Conservation (phyloP, 2,329 filamentous ascomycete species). For the Monosporascus sp. region DNA sequence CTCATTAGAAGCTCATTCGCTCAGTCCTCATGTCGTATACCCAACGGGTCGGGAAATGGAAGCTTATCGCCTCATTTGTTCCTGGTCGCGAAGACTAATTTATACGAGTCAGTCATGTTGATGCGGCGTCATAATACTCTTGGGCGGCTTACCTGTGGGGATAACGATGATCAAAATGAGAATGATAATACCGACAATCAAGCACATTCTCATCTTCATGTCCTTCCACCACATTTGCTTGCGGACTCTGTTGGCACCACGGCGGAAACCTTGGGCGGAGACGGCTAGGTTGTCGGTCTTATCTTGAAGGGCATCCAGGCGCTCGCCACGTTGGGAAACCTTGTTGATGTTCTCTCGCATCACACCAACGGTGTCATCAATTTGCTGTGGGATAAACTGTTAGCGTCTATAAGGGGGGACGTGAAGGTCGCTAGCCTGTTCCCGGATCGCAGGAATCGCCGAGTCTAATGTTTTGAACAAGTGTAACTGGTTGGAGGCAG, state of each 20-base stretch:
- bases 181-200: constrained; percentile 85
- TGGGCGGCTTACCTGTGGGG: constrained; percentile 65
- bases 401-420: not conserved
- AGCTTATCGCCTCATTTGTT: constrained; percentile 26
- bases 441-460: constrained; percentile 1
- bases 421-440: constrained; percentile 6
- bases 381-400: constrained; percentile 62
- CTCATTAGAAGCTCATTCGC: constrained; percentile 14
- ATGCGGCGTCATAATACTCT: not conserved
- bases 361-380: constrained; percentile 88
- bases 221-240: constrained; percentile 99
- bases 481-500: no score
- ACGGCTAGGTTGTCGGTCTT: constrained; percentile 82
- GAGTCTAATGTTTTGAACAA: not conserved
- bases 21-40: constrained; percentile 20
- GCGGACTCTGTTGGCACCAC: constrained; percentile 91
- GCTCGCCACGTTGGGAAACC: constrained; percentile 77
- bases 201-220: constrained; percentile 99
- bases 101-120: constrained; percentile 6
- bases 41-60: constrained; percentile 18
- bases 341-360: constrained; percentile 99
- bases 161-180: constrained; percentile 92
- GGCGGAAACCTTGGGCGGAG: constrained; percentile 91
- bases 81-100: constrained; percentile 37
- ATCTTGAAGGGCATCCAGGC: constrained; percentile 29